Base-by-base conservation (phyloP, 2,329 filamentous ascomycete genomes). In the Cylindrodendrum hubeiense region DNA sequence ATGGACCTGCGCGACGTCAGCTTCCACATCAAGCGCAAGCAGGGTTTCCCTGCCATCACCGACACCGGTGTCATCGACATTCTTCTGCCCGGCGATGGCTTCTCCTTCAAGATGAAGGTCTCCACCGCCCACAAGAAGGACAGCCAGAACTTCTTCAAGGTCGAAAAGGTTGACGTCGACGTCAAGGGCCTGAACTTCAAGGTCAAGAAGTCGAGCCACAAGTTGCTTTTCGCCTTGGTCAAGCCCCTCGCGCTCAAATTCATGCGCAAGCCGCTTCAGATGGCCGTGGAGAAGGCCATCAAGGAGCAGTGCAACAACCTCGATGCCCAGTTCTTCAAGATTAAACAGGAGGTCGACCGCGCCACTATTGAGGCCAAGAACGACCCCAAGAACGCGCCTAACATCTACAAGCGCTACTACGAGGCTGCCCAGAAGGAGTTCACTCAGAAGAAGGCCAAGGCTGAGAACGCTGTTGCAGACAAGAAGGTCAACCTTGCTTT, bases 11-110 rank as follows among this genome's bases (percentile, higher is more conserved):
- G 87, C 69, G 94, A 97, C 76, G 93, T 99, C 67, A 93, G 93
- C 79, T 98, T 95, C 86, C 95, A 98, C 80, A 86, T 99, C 82
- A 96, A 96, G 84, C 93, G 91, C 82, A 98, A 99, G 88, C 84
- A 94, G 75, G 95, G 96, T 9, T 98, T 98, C 85, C 95, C 95
- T 3, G 87, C 90, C 15, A 85, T 98, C 78, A 94, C 89, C 19
- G 96, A 99, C 78, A 92, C 89, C 49, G 96, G 96, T 83, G 86
- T 98, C 33, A 90, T 92, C 82, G 95, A 98, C 77, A 90, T 99
- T 74, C 89, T 94, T 76, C 88, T 99, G 59, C 93, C 92, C 26
- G 96, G 95, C 33, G 88, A 92, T 46, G 96, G 96, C 37, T 91
- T 99, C 79, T 92, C 91, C 75, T 97, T 98, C 87, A 95, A 94